Percentiles rank a stretch among this genome's conserved stretches.
These are phyloP conservation scores for Blastobotrys mokoenaii DNA, from an alignment of 805 yeast genomes.

Conservation along the genomic window DNA sequence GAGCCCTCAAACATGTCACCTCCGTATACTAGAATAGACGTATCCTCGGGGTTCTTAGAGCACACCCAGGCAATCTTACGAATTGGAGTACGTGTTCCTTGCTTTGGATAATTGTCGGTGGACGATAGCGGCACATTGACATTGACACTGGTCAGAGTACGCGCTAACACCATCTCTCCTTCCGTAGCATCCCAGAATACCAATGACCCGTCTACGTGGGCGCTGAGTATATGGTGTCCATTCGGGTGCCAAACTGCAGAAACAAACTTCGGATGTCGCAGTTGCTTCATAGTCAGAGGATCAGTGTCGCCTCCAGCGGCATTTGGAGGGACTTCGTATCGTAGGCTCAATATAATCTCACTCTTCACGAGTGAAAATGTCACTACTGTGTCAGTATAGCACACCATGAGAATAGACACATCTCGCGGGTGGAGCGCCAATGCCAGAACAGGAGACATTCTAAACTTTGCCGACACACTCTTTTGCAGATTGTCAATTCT, in stretches of 20 bases:
- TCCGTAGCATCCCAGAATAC: constrained; percentile 89
- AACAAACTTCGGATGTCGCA: constrained; percentile 34
- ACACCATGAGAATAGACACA: constrained; percentile 64
- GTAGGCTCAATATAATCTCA: constrained; percentile 45
- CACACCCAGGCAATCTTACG: constrained; percentile 68
- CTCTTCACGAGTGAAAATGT: constrained; percentile 58
- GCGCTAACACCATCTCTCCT: constrained; percentile 66
- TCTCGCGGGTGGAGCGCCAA: constrained; percentile 86
- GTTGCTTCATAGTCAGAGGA: constrained; percentile 15
- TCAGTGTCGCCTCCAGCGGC: constrained; percentile 61
- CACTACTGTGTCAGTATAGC: constrained; percentile 63
- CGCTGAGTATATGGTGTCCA: constrained; percentile 73
- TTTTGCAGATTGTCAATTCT: constrained; percentile 67
- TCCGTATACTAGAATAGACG: constrained; percentile 64
- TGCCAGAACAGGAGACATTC: constrained; percentile 54
- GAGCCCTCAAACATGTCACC: constrained; percentile 42
- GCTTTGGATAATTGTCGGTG: constrained; percentile 21
- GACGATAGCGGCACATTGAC: constrained; percentile 43
- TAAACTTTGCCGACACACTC: constrained; percentile 46
- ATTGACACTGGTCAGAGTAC: constrained; percentile 58
- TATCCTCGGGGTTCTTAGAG: constrained; percentile 68
- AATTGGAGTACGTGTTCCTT: constrained; percentile 31
- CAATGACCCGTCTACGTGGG: constrained; percentile 73
- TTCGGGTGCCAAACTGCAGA: constrained; percentile 85
- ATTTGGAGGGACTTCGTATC: constrained; percentile 56